These are phyloP conservation scores for Penicillium expansum DNA, from an alignment of 2,329 filamentous ascomycete genomes.

Conservation along the genomic window DNA sequence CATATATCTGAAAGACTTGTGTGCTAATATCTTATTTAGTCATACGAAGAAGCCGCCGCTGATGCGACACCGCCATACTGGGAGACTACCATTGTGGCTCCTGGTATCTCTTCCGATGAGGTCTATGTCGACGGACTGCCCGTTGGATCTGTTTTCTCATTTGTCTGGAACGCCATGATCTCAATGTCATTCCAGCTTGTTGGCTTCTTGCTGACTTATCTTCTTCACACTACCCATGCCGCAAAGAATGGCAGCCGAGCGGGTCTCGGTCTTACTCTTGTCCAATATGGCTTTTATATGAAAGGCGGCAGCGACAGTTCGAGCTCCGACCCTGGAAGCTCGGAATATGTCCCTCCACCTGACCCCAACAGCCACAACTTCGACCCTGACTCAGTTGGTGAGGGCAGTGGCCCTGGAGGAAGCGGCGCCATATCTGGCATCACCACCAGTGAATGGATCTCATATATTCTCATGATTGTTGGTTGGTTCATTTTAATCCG, in stretches of 20 bases:
- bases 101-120: slow-evolving; percentile 86
- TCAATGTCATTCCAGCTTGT: slow-evolving; percentile 96
- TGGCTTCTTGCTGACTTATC: slow-evolving; percentile 95
- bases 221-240: slow-evolving; percentile 94
- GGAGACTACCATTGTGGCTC: slow-evolving; percentile 97
- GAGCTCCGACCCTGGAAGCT: slow-evolving; percentile 37
- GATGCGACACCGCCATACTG: slow-evolving; percentile 96
- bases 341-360: slow-evolving; percentile 60
- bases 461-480: slow-evolving; percentile 91
- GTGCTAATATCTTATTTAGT: slow-evolving; percentile 51
- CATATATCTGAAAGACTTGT: not conserved
- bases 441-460: slow-evolving; percentile 78
- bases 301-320: slow-evolving; percentile 57
- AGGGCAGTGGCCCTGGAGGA: slow-evolving; percentile 33
- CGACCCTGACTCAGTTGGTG: slow-evolving; percentile 66
- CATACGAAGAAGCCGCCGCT: slow-evolving; percentile 96
- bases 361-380: slow-evolving; percentile 92
- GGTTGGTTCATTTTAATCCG: slow-evolving; percentile 98
- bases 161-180: slow-evolving; percentile 81
- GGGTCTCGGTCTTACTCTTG: slow-evolving; percentile 88
- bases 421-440: slow-evolving; percentile 54
- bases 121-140: slow-evolving; percentile 96
- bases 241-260: slow-evolving; percentile 96
- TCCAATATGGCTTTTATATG: slow-evolving; percentile 97
- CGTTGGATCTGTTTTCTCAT: slow-evolving; percentile 79